phyloP scores from a whole-genome alignment of 1,139 yeast species.

The Hyphopichia burtonii region DNA sequence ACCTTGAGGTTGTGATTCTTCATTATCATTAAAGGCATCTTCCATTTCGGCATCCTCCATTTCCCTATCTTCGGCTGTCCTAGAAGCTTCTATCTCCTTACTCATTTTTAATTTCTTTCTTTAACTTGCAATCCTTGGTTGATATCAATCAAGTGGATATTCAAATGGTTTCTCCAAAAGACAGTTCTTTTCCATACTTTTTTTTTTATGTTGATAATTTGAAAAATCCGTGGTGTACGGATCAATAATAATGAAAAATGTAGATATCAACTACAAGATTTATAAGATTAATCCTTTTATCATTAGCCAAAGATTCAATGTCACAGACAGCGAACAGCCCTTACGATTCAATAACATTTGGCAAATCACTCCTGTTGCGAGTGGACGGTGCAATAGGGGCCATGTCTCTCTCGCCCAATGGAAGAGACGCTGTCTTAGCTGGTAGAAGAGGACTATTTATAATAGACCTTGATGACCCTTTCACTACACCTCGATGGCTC shows the following conservation, averaged over 20 bases:
- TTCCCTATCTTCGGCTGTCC: conserved; percentile 5
- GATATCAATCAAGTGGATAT: too few relatives aligned
- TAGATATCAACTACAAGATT: too few relatives aligned
- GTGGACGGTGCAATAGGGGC: conserved; percentile 96
- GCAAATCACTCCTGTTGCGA: conserved; percentile 74
- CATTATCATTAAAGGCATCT: conserved; percentile 23
- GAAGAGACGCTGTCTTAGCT: conserved; percentile 91
- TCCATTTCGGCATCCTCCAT: conserved; percentile 28
- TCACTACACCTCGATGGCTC: conserved; percentile 90
- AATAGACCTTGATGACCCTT: conserved; percentile 93
- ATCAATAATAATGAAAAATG: too few relatives aligned
- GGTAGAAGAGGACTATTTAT: conserved; percentile 84
- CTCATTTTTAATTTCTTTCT: conserved; percentile 4
- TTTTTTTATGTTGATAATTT: too few relatives aligned
- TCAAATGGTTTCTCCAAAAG: too few relatives aligned
- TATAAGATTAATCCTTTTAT: too few relatives aligned
- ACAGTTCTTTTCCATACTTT: too few relatives aligned
- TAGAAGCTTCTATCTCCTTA: conserved; percentile 7
- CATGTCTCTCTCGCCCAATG: conserved; percentile 88
- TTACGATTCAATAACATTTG: conserved; percentile 57
- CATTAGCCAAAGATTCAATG: too few relatives aligned
- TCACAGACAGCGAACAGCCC: conserved; percentile 15
- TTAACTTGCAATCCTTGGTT: too few relatives aligned
- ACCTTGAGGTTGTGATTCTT: conserved; percentile 8
- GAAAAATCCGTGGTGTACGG: too few relatives aligned